Evolutionary conservation across 2,329 filamentous ascomycete species (phyloP), one percentile per base, ranked within the genome.

Genomic region (Ophidiomyces ophidiicola): DNA sequence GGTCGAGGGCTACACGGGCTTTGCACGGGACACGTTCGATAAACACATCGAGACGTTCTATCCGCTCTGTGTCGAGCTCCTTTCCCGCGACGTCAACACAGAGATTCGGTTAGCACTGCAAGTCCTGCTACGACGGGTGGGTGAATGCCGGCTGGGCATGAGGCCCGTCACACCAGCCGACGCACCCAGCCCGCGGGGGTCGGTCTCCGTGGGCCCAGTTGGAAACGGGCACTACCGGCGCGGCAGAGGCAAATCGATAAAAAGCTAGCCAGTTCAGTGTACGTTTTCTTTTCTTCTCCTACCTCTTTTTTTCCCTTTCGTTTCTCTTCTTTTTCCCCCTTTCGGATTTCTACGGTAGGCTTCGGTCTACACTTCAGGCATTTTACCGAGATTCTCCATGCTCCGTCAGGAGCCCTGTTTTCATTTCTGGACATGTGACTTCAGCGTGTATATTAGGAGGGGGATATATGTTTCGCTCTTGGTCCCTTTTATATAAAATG

Each of bases 1-100:
- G 6, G 69, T 99, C 6, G 88, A 98, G 54, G 90, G 90, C 1
- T 96, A 88, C 58, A 78, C 79, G 0, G 80, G 76, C 5, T 94
- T 96, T 64, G 82, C 85, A 0, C 70, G 75, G 12, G 71, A 78
- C 17, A 82, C 83, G 30, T 98, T 98, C 52, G 74, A 74, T 39
- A 76, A 78, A 42, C 79, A 96, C 51, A 72, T 94, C 5, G 69
- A 74, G 32, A 77, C 77, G 3, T 96, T 98, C 59, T 94, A 94
- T 54, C 85, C 87, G 2, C 67, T 94, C 11, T 75, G 78, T 3
- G 77, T 96, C 0, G 86, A 92, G 38, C 65, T 98, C 11, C 67
- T 98, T 40, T 75, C 72, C 46, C 82, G 84, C 44, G 88, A 96
- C 48, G 71, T 94, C 49, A 83, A 78, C 7, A 57, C 71, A 1